Base-by-base conservation (phyloP, 2,329 filamentous ascomycete genomes). In the Xylariaceae sp. region DNA sequence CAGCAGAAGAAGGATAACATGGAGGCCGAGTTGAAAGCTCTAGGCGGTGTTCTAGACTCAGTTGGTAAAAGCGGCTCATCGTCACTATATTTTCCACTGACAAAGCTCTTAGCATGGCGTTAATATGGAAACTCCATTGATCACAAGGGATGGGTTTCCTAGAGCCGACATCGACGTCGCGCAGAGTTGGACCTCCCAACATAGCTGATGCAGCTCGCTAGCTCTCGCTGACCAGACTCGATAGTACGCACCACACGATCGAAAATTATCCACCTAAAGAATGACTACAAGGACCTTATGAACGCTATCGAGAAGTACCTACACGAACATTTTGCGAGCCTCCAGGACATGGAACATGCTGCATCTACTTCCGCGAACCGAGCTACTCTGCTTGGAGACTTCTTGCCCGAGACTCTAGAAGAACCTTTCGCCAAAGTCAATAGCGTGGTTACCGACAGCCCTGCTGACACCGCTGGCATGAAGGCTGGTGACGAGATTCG, bases 271-370 rank as follows among this genome's bases (percentile, higher is more conserved):
- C 81, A 87, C 62, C 80, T 97, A 32, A 87, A 89, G 60, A 97
- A 97, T 69, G 94, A 99, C 73, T 93, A 96, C 76, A 97, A 95
- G 70, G 85, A 86, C 32, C 75, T 97, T 36, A 97, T 97, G 92
- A 75, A 75, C 53, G 78, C 81, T 53, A 87, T 97, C 63, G 94
- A 97, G 72, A 87, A 87, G 66, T 86, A 86, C 40, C 81, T 99
- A n/a, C 91, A 97, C 69, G 86, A 89, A 61, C 89, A 94, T 69
- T 96, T 97, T 70, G 92, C 91, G n/a, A 84, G 76, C 57, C 71
- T 89, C 36, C 80, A 82, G 58, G 78, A 84, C 57, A 74, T 77
- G 21, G 75, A 80, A 47, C 72, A 76, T 41, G 68, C 65, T 43
- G 47, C 66, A n/a, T 59, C 68, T 26, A 59, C 57, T 50, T 39